phyloP scores from a whole-genome alignment of 441 rosid genomes.

The Adansonia rubrostipa region DNA sequence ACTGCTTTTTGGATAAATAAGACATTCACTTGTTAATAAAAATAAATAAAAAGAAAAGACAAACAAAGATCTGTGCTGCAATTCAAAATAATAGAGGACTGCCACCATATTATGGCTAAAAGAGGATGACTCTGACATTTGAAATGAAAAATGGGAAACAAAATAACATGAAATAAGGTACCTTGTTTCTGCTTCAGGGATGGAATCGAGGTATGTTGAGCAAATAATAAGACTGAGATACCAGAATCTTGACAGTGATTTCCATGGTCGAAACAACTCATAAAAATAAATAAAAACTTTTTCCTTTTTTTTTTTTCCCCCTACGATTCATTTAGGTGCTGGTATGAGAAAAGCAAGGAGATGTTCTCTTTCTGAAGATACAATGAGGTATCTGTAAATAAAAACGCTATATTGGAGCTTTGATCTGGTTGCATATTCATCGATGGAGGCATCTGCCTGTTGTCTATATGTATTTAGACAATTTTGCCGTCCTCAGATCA shows the following conservation, averaged over 20 bases:
- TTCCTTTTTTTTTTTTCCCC: too few relatives aligned
- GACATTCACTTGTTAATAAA: too few relatives aligned
- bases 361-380: not conserved
- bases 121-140: too few relatives aligned
- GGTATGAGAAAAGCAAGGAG: not conserved
- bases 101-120: not conserved
- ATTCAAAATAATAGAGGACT: too few relatives aligned
- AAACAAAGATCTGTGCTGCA: too few relatives aligned
- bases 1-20: too few relatives aligned
- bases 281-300: not conserved
- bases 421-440: not conserved
- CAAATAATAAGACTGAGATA: not conserved
- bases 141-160: too few relatives aligned
- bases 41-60: too few relatives aligned
- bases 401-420: too few relatives aligned
- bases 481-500: not conserved
- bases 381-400: not conserved
- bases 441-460: not conserved
- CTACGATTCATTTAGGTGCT: too few relatives aligned
- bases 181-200: not conserved
- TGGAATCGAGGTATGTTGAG: not conserved
- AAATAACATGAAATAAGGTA: too few relatives aligned
- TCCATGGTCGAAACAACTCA: not conserved
- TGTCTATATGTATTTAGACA: not conserved
- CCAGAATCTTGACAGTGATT: not conserved